Conservation (phyloP, 139 green algal species). For the Tetraselmis striata region DNA sequence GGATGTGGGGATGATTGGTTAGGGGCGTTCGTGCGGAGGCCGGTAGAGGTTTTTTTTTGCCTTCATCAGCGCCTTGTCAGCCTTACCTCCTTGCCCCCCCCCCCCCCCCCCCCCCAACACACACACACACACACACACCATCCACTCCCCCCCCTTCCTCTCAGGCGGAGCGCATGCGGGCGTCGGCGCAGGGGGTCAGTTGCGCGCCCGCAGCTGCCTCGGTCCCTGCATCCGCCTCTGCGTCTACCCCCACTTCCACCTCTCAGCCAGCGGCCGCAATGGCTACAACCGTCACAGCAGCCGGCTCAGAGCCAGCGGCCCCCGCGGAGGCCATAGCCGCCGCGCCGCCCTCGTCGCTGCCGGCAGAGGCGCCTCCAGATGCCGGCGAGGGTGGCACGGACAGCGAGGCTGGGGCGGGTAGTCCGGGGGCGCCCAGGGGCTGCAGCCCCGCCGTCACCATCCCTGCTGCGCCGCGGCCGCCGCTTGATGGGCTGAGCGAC, state of each 20-base stretch:
- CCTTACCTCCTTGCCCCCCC: neutral
- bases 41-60: neutral
- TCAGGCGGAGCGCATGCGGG: neutral
- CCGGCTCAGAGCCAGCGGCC: neutral
- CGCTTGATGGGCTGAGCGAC: constrained; percentile 74
- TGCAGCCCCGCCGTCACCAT: constrained; percentile 46
- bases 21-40: neutral
- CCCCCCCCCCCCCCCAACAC: too few relatives aligned
- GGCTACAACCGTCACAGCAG: neutral
- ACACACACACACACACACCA: too few relatives aligned
- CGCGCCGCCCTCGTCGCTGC: neutral
- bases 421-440: neutral
- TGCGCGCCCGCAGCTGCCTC: neutral
- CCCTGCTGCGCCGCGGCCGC: constrained; percentile 73
- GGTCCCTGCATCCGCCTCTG: neutral
- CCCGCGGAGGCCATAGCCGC: neutral
- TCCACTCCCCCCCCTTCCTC: neutral
- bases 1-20: neutral
- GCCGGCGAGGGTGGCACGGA: too few relatives aligned
- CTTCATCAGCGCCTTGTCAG: neutral
- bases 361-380: neutral
- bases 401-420: too few relatives aligned
- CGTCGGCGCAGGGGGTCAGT: neutral
- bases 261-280: too few relatives aligned
- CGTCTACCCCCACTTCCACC: too few relatives aligned